Base-by-base conservation (phyloP, 2,329 filamentous ascomycete species). In the Ascochyta clinopodiicola region DNA sequence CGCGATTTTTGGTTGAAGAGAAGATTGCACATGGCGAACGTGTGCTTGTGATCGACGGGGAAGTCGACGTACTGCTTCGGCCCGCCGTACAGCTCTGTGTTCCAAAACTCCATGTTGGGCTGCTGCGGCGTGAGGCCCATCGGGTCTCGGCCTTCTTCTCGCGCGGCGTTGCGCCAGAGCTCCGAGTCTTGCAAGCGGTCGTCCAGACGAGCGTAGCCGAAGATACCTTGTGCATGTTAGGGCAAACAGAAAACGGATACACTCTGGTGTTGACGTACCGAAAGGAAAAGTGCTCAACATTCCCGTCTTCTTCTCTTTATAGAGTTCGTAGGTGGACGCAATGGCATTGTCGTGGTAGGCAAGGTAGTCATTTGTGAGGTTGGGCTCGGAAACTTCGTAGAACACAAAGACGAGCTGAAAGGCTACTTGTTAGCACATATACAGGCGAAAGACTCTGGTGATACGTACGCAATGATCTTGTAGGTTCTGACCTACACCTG, bases 401-500 rank as follows among this genome's bases (percentile, higher is more conserved):
- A 84, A 88, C 49, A 84, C 82, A 68, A 87, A 86, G 46, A 62
- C 65, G 45, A 74, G 62, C 59, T 69, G 31, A 81, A 17, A 77
- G 12, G 25, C 29, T 32, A 17, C 24, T 83, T 15, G 35, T 35
- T 27, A 46, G 82, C 77, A 82, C 24, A n/a, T 12, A 75, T 71
- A 7, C 64, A 69, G 60, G 7, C 69, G 64, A 39, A 77, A 71
- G 47, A 80, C 78, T 13, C 83, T 76, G 46, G 82, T 76, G 0
- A 9, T 75, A 24, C 84, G 75, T 60, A 81, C 81, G n/a, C 82
- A 81, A 43, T 88, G 86, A 66, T 90, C 87, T 50, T 86, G 79
- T 2, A 90, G 78, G 69, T 89, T 87, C 55, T 81, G 81, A 1
- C 87, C 87, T 0, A 90, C 86, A 24, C 87, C 84, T 0, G 82